Conservation (phyloP, 2,329 filamentous ascomycete species). For the Cytospora paraplurivora region DNA sequence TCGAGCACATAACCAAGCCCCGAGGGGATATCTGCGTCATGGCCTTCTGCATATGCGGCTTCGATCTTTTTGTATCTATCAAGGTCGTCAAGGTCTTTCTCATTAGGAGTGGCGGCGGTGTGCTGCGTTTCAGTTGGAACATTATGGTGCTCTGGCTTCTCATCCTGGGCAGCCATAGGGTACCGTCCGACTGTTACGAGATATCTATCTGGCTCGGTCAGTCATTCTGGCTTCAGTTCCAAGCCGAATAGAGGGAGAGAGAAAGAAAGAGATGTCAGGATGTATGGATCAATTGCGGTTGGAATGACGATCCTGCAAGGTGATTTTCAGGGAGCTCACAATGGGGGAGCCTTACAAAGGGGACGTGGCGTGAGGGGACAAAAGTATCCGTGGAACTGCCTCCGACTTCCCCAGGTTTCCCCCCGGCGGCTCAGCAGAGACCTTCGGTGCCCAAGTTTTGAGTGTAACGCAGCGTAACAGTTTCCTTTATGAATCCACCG, state of each 20-base stretch:
- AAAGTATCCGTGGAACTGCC: not conserved
- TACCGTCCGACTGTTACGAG: not conserved
- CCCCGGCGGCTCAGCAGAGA: not conserved
- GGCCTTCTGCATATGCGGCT: slow-evolving; percentile 47
- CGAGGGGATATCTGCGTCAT: slow-evolving; percentile 54
- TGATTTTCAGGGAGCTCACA: not conserved
- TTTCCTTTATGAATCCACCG: not conserved
- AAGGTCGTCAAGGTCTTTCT: not conserved
- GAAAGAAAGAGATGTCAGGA: not conserved
- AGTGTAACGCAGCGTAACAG: not conserved
- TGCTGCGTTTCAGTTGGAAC: not conserved
- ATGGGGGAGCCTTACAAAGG: not conserved
- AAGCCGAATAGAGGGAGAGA: not conserved
- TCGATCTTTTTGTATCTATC: slow-evolving; percentile 30
- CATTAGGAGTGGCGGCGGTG: too few relatives aligned
- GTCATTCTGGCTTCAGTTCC: slow-evolving; percentile 2
- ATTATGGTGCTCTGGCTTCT: slow-evolving; percentile 5
- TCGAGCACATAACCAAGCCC: slow-evolving; percentile 48
- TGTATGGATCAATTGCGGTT: not conserved
- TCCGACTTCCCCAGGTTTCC: not conserved
- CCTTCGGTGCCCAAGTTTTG: not conserved
- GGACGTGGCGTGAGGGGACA: not conserved
- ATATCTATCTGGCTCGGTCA: not conserved
- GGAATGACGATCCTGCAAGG: too few relatives aligned
- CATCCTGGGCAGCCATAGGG: slow-evolving; percentile 21